These are phyloP conservation scores for Knoxia roxburghii DNA, from an alignment of 257 asterid genomes.

Conservation along the genomic window DNA sequence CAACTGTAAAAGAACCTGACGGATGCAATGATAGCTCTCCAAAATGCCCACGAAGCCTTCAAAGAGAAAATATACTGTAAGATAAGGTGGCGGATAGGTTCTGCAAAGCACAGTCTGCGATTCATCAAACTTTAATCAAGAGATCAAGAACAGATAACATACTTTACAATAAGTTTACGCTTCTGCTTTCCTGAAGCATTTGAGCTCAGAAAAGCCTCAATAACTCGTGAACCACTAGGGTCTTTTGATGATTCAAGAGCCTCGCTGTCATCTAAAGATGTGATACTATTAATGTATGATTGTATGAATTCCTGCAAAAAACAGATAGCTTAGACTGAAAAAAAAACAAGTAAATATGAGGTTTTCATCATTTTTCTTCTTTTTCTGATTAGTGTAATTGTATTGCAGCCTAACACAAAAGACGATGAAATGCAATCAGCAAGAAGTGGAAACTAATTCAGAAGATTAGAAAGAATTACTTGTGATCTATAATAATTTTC, in stretches of 20 bases:
- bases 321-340: neutral
- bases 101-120: neutral
- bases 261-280: slow-evolving; percentile 59
- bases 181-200: slow-evolving; percentile 66
- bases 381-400: neutral
- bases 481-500: neutral
- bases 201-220: slow-evolving; percentile 84
- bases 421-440: neutral
- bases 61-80: slow-evolving; percentile 5
- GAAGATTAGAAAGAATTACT: neutral
- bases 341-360: slow-evolving; percentile 3
- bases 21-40: slow-evolving; percentile 82
- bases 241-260: slow-evolving; percentile 66
- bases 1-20: slow-evolving; percentile 78
- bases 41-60: slow-evolving; percentile 81
- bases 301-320: slow-evolving; percentile 57
- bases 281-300: slow-evolving; percentile 57
- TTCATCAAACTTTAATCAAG: neutral
- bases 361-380: neutral
- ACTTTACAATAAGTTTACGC: slow-evolving; percentile 67
- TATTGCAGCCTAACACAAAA: neutral
- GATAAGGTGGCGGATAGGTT: neutral
- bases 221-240: slow-evolving; percentile 78
- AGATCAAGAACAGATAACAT: slow-evolving; percentile 27
- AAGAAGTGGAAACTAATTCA: neutral